Evolutionary conservation across 179 eudicot species (phyloP).

Genomic region (Beta lomatogona): DNA sequence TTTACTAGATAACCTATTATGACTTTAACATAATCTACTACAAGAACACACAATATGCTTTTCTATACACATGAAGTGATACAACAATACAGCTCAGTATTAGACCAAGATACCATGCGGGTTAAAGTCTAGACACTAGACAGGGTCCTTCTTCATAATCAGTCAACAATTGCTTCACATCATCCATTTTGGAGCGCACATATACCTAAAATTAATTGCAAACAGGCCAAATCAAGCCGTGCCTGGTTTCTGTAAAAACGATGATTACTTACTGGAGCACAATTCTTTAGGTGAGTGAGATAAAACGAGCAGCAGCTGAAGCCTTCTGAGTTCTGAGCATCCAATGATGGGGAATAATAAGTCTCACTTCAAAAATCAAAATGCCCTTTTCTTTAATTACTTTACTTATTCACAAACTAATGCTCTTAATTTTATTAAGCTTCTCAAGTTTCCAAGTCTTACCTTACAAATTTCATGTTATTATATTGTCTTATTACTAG

Average conservation of each 20-base stretch:
- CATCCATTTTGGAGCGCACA: too few species aligned
- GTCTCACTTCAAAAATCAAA: not conserved
- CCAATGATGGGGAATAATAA: constrained; percentile 26
- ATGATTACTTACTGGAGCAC: constrained; percentile 20
- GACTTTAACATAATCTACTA: too few species aligned
- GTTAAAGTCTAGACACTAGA: too few species aligned
- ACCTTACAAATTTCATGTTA: not conserved
- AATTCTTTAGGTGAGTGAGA: constrained; percentile 6
- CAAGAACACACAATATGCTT: too few species aligned
- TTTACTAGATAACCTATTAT: too few species aligned
- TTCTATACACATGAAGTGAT: too few species aligned
- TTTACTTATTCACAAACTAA: not conserved
- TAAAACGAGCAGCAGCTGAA: not conserved
- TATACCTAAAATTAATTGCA: not conserved
- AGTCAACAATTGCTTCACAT: too few species aligned
- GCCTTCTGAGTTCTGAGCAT: constrained; percentile 27
- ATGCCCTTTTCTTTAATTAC: not conserved
- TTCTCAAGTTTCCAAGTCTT: constrained; percentile 6
- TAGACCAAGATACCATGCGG: too few species aligned
- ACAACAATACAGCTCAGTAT: too few species aligned
- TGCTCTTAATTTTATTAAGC: not conserved
- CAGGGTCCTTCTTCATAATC: too few species aligned
- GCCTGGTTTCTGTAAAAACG: not conserved
- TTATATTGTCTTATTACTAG: not conserved
- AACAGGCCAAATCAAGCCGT: constrained; percentile 1